Base-by-base conservation (phyloP, 1,139 yeast genomes). In the Zygosaccharomyces sapae region DNA sequence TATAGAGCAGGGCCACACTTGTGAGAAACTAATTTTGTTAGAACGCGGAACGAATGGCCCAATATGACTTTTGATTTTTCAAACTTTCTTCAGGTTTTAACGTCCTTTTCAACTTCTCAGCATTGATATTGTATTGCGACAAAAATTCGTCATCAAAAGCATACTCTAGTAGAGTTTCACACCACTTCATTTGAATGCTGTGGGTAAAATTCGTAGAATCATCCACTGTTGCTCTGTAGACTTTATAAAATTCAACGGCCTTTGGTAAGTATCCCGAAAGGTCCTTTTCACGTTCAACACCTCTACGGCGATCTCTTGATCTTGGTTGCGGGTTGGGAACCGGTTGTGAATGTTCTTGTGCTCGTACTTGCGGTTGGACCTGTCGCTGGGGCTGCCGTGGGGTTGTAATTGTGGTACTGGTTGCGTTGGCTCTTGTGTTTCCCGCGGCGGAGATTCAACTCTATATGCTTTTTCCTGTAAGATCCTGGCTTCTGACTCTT, bases 21-120 rank as follows among this genome's bases (percentile, higher is more conserved):
- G 47, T 71, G 59, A 43, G 68, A 59, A 2, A 74, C 71, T 8
- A 80, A 66, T 53, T 77, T 78, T 50, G 79, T 80, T 50, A 81
- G 66, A n/a, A 80, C 75, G 58, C 80, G 80, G 44, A 77, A 68
- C 0, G 86, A 80, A 43, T 80, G 81, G 33, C 70, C 68, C 12
- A 73, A 61, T 65, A 84, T 81, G 19, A 73, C 72, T 33, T 75
- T 44, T 77, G 70, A 57, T 80, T 81, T 49, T 74, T 73, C 38
- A 69, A 68, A 48, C 76, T 69, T 33, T 75, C 76, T 45, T 73
- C 64, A 10, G 74, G 72, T 4, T 71, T 65, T 39, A 71, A 58
- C 20, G 55, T 58, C 43, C 71, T 61, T 25, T 68, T 65, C 16
- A 72, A 45, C 45, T 62, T 63, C 33, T 65, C 68, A 10, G 79